These are phyloP conservation scores for Colletotrichum orbiculare DNA, from an alignment of 2,329 filamentous ascomycete genomes.

Conservation along the genomic window DNA sequence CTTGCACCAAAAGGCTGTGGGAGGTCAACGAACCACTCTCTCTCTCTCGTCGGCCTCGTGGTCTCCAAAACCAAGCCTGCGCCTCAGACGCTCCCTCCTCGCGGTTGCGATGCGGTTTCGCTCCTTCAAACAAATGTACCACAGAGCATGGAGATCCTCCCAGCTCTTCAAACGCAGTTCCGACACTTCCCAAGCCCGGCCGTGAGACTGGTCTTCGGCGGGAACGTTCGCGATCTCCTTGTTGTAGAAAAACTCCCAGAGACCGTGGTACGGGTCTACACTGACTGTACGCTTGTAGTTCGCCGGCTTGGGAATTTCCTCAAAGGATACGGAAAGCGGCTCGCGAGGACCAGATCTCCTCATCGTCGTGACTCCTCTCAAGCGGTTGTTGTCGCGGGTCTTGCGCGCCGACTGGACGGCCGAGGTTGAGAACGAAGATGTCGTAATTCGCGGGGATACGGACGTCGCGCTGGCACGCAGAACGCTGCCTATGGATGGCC, in stretches of 20 bases:
- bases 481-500: slow-evolving; percentile 45
- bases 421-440: slow-evolving; percentile 65
- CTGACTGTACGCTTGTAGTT: slow-evolving; percentile 68
- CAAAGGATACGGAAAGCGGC: slow-evolving; percentile 78
- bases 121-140: slow-evolving; percentile 95
- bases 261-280: slow-evolving; percentile 80
- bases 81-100: slow-evolving; percentile 72
- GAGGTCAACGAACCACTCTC: slow-evolving; percentile 66
- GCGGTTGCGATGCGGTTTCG: slow-evolving; percentile 89
- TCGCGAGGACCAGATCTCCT: slow-evolving; percentile 80
- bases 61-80: slow-evolving; percentile 79
- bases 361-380: slow-evolving; percentile 84
- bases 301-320: slow-evolving; percentile 79
- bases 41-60: slow-evolving; percentile 74
- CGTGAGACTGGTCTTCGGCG: slow-evolving; percentile 76
- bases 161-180: slow-evolving; percentile 91
- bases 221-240: slow-evolving; percentile 78
- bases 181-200: slow-evolving; percentile 84
- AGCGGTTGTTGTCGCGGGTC: slow-evolving; percentile 79
- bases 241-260: slow-evolving; percentile 91
- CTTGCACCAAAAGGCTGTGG: background rate
- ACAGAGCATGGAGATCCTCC: slow-evolving; percentile 91
- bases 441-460: slow-evolving; percentile 24
- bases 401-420: slow-evolving; percentile 60
- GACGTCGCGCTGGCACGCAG: slow-evolving; percentile 33